Evolutionary conservation across 2,329 filamentous ascomycete genomes (phyloP), one percentile per base, ranked within the genome.

Genomic region (Cadophora luteo-olivacea): DNA sequence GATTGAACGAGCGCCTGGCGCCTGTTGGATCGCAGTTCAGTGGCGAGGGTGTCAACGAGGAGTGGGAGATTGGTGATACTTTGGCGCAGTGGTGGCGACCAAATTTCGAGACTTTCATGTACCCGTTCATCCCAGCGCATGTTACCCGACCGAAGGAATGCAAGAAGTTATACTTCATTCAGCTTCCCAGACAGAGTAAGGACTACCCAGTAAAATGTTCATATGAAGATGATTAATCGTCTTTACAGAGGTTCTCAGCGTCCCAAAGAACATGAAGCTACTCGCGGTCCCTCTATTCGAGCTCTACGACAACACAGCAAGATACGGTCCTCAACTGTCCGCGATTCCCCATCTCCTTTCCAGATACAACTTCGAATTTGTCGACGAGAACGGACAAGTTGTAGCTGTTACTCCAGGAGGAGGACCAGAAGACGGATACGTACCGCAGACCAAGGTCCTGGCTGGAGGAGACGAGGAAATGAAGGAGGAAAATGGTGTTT

Each of bases 81-180:
- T 86, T 99, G 67, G 95, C 96, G 65, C 94, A 97, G 82, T 99
- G 96, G 96, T 99, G 95, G 94, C 87, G 96, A 68, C 96, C 96
- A 65, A 99, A 98, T 84, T 97, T 98, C 79, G 96, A 99, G 85
- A 98, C 96, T 1, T 98, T 98, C 85, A 97, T 99, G 94, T 99
- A 99, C 80, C 96, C 96, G 0, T 99, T 97, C 81, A 91, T 98
- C 67, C 96, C 96, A 8, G 93, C 94, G 22, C 96, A 99, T 82
- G 93, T 97, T 71, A 97, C 95, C 22, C 86, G 96, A 64, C 96
- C 96, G 8, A 99, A 99, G 84, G 96, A 99, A 84, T 97, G 95
- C 84, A 99, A 99, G 85, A 99, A 99, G 86, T 86, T 98, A 52
- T 99, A 98, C 81, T 94, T 98, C 71, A 97, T 99, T 73, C 93